Base-by-base conservation (phyloP, 805 yeast species). In the Lachancea thermotolerans region DNA sequence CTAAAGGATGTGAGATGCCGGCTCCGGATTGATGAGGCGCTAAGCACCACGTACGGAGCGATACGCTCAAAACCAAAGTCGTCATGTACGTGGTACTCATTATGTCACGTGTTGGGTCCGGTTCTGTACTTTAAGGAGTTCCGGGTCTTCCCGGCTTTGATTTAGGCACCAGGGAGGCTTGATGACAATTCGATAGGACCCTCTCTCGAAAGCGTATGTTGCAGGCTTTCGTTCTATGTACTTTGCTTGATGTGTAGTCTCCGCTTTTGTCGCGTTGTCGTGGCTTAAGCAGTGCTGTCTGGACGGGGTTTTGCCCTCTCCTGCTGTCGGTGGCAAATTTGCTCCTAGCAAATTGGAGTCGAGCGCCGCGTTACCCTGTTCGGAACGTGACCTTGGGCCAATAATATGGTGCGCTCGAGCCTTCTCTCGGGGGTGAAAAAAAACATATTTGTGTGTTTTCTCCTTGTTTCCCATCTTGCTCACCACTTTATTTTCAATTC, bases 401-500 rank as follows among this genome's bases (percentile, higher is more conserved):
- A 60, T 60, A 38, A 56, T 21, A 49, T 27, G 27, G 15, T 39
- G 41, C 40, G 16, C 34, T 46, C 42, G 39, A 36, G 25, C 10
- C 38, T 29, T 30, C 38, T 39, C 21, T 37, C 31, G 15, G 21
- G n/a, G 16, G 36, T 39, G 40, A 49, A 37, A 34, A 34, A 39
- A 39, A 36, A 39, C 46, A 47, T 48, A 49, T 47, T 41, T 32
- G 37, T 35, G n/a, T 36, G 12, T 35, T 37, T 43, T 46, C 52
- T 49, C 52, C 54, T 9, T 39, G 32, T 53, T 54, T 50, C 49
- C 52, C 53, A 44, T 45, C 53, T 49, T 44, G 54, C 45, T 45
- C 48, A 55, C 53, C 61, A 57, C 61, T 55, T 55, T n/a, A n/a
- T 55, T 48, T 44, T 38, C 28, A 17, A 17, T 16, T n/a, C 16